phyloP scores from a whole-genome alignment of 306 rosid species.

The Trifolium dubium region DNA sequence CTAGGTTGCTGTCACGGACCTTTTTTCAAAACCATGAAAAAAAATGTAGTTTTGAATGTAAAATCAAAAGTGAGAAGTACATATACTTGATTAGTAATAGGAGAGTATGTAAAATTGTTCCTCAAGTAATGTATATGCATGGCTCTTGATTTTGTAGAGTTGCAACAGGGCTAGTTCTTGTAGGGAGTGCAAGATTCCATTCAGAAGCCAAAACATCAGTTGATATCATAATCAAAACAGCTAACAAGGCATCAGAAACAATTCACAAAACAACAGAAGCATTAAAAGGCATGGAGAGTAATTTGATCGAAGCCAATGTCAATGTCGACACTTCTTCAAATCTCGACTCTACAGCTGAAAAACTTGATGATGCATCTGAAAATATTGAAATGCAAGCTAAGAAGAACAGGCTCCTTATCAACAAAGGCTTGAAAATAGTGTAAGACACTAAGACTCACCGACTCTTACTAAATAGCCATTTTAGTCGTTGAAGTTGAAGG shows the following conservation, averaged over 20 bases:
- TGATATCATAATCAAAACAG: slow-evolving; percentile 69
- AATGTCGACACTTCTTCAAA: slow-evolving; percentile 36
- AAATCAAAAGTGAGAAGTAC: background rate
- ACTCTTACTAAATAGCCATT: too few species aligned
- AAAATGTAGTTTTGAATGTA: too few species aligned
- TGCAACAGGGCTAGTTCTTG: slow-evolving; percentile 70
- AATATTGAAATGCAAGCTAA: slow-evolving; percentile 61
- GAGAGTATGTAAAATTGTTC: slow-evolving; percentile 6
- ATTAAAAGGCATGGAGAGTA: slow-evolving; percentile 55
- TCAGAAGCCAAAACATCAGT: slow-evolving; percentile 66
- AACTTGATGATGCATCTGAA: slow-evolving; percentile 64
- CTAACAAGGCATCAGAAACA: slow-evolving; percentile 74
- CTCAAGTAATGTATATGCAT: slow-evolving; percentile 33
- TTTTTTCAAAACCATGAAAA: too few species aligned
- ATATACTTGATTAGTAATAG: slow-evolving; percentile 15
- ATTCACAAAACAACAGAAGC: slow-evolving; percentile 72
- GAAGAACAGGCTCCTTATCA: slow-evolving; percentile 59
- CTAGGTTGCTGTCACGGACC: too few species aligned
- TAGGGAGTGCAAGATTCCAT: slow-evolving; percentile 69
- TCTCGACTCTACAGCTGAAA: slow-evolving; percentile 60
- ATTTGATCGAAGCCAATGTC: slow-evolving; percentile 46
- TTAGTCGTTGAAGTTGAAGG: background rate
- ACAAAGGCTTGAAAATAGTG: slow-evolving; percentile 67
- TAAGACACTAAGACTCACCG: slow-evolving; percentile 46
- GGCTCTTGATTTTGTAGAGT: slow-evolving; percentile 48